A percentile compares a stretch with the other conserved stretches of the same genome.
Evolutionary conservation across 495 filamentous ascomycete genomes (phyloP).

Genomic region (Daldinia grandis): DNA sequence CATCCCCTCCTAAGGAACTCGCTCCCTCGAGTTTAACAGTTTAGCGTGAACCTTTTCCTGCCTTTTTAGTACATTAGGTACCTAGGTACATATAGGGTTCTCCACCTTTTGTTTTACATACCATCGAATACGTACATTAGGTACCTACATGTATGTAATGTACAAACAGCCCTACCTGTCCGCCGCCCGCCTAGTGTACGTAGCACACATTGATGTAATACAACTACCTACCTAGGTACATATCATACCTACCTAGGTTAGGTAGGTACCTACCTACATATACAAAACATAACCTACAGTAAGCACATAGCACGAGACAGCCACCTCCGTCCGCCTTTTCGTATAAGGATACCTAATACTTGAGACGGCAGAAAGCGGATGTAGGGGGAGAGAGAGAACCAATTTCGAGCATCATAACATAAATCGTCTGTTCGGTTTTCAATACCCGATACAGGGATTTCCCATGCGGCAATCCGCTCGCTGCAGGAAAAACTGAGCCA

Average conservation of each 20-base stretch:
- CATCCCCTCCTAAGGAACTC: not conserved
- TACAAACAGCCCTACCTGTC: not conserved
- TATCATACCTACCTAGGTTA: not conserved
- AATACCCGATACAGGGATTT: not conserved
- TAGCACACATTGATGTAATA: not conserved
- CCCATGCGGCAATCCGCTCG: constrained; percentile 18
- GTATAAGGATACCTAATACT: constrained; percentile 15
- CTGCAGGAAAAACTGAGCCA: constrained; percentile 7
- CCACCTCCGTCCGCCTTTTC: not conserved
- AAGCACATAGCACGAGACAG: constrained; percentile 21
- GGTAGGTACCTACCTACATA: not conserved
- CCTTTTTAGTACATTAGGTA: not conserved
- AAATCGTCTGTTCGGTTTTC: constrained; percentile 17
- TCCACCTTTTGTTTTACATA: constrained; percentile 11
- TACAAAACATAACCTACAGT: constrained; percentile 26
- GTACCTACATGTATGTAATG: not conserved
- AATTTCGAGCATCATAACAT: not conserved
- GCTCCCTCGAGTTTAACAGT: not conserved
- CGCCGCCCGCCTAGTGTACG: not conserved
- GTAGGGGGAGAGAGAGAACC: not conserved
- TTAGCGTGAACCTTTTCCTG: not conserved
- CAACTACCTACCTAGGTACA: not conserved
- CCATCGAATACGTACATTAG: not conserved
- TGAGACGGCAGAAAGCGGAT: not conserved
- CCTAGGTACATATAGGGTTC: not conserved